phyloP scores from a whole-genome alignment of 345 rosid species.

The Salix koriyanagi region DNA sequence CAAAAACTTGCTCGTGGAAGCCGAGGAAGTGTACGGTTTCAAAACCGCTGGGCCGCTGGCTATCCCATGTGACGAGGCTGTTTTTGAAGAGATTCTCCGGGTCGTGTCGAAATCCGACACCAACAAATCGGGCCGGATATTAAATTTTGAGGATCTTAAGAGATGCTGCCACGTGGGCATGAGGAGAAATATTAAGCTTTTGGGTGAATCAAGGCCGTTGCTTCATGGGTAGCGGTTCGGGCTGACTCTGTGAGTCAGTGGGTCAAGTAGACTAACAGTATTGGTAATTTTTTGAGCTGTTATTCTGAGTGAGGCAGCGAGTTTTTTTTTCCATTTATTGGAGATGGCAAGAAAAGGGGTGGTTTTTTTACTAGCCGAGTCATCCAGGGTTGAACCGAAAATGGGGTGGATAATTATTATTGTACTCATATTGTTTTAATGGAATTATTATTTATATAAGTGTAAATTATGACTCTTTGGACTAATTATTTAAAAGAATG shows the following conservation, averaged over 20 bases:
- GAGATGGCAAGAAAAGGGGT: constrained; percentile 33
- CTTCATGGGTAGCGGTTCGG: constrained; percentile 32
- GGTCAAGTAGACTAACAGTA: constrained; percentile 8
- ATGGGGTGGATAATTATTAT: not conserved
- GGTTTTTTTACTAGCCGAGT: constrained; percentile 21
- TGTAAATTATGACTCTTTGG: constrained; percentile 31
- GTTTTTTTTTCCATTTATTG: not conserved
- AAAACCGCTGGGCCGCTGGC: constrained; percentile 56
- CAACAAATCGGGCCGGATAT: constrained; percentile 16
- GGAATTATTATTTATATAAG: not conserved
- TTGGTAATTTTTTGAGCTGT: not conserved
- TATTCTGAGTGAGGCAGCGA: not conserved
- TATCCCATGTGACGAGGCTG: constrained; percentile 75
- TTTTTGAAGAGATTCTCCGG: constrained; percentile 66
- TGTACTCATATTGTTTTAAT: not conserved
- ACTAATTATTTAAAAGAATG: not conserved
- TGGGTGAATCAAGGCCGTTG: constrained; percentile 61
- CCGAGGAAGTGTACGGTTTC: constrained; percentile 93
- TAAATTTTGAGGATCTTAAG: constrained; percentile 42
- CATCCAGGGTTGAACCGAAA: constrained; percentile 32
- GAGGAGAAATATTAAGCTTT: constrained; percentile 19
- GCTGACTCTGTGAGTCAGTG: constrained; percentile 24
- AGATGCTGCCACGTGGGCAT: constrained; percentile 53
- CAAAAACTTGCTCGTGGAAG: constrained; percentile 49
- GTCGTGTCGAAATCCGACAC: constrained; percentile 41